These are phyloP conservation scores for Puya raimondii DNA, from an alignment of 176 grass and related monocot genomes.

Conservation along the genomic window DNA sequence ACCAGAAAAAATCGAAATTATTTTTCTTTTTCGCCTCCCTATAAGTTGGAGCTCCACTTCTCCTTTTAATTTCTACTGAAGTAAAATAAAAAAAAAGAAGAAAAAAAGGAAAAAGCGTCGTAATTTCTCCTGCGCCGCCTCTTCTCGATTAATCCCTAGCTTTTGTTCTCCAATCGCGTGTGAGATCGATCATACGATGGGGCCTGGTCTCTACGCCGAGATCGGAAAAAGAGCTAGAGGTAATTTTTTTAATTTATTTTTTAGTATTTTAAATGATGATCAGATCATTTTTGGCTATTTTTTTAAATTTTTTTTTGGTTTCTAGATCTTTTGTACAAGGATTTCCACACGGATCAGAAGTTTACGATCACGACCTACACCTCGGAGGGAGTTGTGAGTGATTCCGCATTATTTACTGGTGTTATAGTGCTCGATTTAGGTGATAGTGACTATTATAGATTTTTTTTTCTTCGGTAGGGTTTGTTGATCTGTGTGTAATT, in stretches of 20 bases:
- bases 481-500: too few species aligned
- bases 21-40: too few species aligned
- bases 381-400: constrained; percentile 42
- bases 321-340: constrained; percentile 62
- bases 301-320: neutral
- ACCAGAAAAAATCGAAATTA: too few species aligned
- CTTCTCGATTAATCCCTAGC: neutral
- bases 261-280: neutral
- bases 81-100: neutral
- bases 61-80: neutral
- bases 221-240: constrained; percentile 67
- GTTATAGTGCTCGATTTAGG: neutral
- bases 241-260: neutral
- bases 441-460: too few species aligned
- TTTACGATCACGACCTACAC: constrained; percentile 55
- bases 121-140: neutral
- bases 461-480: too few species aligned
- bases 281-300: neutral
- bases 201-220: constrained; percentile 46
- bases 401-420: neutral
- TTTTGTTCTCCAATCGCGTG: neutral
- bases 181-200: constrained; percentile 7
- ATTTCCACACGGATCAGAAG: constrained; percentile 51
- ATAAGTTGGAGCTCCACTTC: neutral
- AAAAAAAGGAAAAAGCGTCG: neutral